Conservation (phyloP, 345 rosid species). For the Euphorbia lathyris region DNA sequence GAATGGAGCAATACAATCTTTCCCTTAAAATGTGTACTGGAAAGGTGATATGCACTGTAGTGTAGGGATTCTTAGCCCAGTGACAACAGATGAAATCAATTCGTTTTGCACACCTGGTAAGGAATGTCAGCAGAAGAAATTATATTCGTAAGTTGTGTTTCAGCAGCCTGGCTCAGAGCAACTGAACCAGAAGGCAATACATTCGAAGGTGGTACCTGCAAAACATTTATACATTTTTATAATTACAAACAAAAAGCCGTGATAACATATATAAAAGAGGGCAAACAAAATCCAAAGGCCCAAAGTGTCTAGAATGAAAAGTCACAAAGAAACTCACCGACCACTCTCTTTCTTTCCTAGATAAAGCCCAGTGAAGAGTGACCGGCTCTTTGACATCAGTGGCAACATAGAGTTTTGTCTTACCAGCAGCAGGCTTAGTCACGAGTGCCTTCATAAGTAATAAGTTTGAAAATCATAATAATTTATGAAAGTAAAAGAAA, state of each 20-base stretch:
- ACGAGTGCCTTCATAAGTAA: constrained; percentile 59
- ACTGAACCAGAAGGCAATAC: constrained; percentile 75
- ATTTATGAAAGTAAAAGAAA: constrained; percentile 6
- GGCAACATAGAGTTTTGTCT: constrained; percentile 59
- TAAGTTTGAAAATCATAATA: constrained; percentile 18
- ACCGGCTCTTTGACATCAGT: constrained; percentile 69
- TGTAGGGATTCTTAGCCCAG: constrained; percentile 7
- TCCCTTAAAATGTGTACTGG: neutral
- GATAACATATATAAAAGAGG: constrained; percentile 12
- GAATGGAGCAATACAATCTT: neutral
- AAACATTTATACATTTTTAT: constrained; percentile 30
- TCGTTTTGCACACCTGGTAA: constrained; percentile 51
- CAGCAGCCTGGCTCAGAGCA: constrained; percentile 49
- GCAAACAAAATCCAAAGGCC: constrained; percentile 12
- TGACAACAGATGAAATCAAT: constrained; percentile 14
- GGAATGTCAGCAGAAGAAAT: constrained; percentile 44
- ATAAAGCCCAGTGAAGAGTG: constrained; percentile 94
- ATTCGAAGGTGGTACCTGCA: constrained; percentile 75
- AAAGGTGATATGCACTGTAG: neutral
- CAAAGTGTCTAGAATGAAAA: constrained; percentile 6
- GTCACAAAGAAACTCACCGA: constrained; percentile 53
- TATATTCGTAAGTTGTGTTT: constrained; percentile 47
- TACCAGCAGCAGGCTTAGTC: constrained; percentile 57
- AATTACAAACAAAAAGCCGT: constrained; percentile 19
- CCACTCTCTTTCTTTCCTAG: constrained; percentile 84